These are phyloP conservation scores for Paspalum notatum DNA, from an alignment of 176 grass and related monocot genomes.

Conservation along the genomic window DNA sequence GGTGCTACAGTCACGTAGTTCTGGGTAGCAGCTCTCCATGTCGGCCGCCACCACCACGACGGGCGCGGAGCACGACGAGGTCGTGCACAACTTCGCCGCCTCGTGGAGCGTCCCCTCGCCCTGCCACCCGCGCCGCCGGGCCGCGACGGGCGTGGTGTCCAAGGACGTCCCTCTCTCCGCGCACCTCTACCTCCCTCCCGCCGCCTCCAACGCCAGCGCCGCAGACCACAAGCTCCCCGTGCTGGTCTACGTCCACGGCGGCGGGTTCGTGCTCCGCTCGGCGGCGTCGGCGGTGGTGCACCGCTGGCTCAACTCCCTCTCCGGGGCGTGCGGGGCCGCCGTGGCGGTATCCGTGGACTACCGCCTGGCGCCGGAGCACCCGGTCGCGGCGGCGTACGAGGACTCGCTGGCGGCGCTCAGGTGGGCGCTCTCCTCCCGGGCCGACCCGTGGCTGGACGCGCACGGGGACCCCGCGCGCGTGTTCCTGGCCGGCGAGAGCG, in stretches of 20 bases:
- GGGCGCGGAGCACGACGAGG: not conserved
- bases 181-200: constrained; percentile 27
- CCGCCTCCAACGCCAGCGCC: not conserved
- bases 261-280: constrained; percentile 26
- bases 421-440: constrained; percentile 21
- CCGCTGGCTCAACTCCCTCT: constrained; percentile 42
- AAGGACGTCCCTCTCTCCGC: constrained; percentile 17
- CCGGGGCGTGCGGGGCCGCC: constrained; percentile 29
- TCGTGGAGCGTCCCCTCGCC: constrained; percentile 21
- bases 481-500: constrained; percentile 47
- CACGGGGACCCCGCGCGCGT: constrained; percentile 30
- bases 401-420: constrained; percentile 43
- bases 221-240: not conserved
- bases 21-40: too few relatives aligned
- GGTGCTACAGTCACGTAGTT: too few relatives aligned
- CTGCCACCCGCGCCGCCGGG: not conserved
- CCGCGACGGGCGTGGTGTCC: constrained; percentile 15
- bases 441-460: constrained; percentile 42
- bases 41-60: too few relatives aligned
- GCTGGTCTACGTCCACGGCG: constrained; percentile 43
- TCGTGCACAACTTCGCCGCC: constrained; percentile 25
- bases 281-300: constrained; percentile 10
- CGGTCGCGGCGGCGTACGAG: constrained; percentile 43
- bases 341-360: constrained; percentile 38
- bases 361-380: too few relatives aligned